These are phyloP conservation scores for Pseudozyma thailandica DNA, from an alignment of 1,284 basidiomycete species.

Conservation along the genomic window DNA sequence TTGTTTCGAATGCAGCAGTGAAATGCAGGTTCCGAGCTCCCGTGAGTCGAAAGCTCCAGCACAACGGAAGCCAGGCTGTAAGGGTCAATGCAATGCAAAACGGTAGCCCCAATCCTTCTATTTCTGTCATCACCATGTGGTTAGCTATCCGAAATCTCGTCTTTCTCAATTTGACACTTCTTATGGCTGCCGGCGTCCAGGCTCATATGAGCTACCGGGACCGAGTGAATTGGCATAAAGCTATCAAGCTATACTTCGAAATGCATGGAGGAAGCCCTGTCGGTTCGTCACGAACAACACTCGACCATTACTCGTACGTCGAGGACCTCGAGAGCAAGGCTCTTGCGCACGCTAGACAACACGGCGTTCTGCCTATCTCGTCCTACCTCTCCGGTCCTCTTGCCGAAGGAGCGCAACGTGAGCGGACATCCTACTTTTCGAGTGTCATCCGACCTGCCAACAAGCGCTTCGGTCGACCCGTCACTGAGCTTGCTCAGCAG, in stretches of 20 bases:
- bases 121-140: no score
- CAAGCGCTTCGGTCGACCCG: background rate
- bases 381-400: background rate
- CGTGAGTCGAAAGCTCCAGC: no score
- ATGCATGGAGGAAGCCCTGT: background rate
- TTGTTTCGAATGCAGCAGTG: no score
- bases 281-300: slow-evolving; percentile 5
- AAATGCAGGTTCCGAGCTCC: no score
- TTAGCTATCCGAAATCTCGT: background rate
- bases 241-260: background rate
- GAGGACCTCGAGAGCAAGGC: slow-evolving; percentile 1
- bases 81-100: no score
- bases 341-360: background rate
- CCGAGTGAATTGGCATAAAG: slow-evolving; percentile 8
- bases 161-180: background rate
- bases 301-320: background rate
- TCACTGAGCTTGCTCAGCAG: no score
- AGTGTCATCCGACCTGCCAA: slow-evolving; percentile 7
- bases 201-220: background rate
- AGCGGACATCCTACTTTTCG: slow-evolving; percentile 8
- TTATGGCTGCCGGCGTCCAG: background rate
- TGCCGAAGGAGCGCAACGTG: background rate
- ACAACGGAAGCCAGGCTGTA: no score
- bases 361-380: background rate
- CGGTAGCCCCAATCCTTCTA: background rate